phyloP scores from a whole-genome alignment of 2,329 filamentous ascomycete species.

The Madurella fahalii region DNA sequence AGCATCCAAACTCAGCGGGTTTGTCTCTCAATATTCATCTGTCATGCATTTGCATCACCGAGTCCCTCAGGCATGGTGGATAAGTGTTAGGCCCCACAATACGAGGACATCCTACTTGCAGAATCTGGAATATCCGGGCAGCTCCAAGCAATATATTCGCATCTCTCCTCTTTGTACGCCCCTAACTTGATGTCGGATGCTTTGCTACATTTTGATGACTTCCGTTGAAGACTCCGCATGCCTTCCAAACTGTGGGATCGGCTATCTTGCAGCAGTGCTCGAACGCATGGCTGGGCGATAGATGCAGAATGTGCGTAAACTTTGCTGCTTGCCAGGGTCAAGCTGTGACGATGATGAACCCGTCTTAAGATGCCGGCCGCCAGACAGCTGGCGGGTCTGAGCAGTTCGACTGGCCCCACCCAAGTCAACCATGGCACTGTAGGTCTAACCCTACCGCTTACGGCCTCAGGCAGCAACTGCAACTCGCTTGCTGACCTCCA shows the following conservation, averaged over 20 bases:
- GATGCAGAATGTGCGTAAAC: too few species aligned
- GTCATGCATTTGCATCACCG: background rate
- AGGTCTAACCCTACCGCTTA: constrained; percentile 28
- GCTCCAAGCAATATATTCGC: background rate
- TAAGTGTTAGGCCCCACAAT: background rate
- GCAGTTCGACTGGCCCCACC: constrained; percentile 14
- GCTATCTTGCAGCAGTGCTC: too few species aligned
- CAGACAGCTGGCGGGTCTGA: constrained; percentile 12
- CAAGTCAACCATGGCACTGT: constrained; percentile 11
- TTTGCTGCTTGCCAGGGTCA: too few species aligned
- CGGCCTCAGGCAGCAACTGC: constrained; percentile 25
- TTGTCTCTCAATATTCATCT: background rate
- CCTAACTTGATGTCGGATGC: too few species aligned
- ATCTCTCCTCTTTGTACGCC: background rate
- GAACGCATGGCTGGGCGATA: too few species aligned
- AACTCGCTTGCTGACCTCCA: constrained; percentile 18
- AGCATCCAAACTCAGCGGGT: background rate
- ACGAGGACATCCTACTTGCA: too few species aligned
- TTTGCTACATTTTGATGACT: too few species aligned
- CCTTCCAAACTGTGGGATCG: too few species aligned
- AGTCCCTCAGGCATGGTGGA: background rate
- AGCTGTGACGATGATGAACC: too few species aligned
- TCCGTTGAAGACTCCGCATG: too few species aligned
- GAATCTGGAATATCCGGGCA: too few species aligned
- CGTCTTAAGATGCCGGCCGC: background rate